Percentiles rank a stretch among this genome's conserved stretches.
phyloP scores from a whole-genome alignment of 2,329 filamentous ascomycete genomes.

The Penicillium italicum region DNA sequence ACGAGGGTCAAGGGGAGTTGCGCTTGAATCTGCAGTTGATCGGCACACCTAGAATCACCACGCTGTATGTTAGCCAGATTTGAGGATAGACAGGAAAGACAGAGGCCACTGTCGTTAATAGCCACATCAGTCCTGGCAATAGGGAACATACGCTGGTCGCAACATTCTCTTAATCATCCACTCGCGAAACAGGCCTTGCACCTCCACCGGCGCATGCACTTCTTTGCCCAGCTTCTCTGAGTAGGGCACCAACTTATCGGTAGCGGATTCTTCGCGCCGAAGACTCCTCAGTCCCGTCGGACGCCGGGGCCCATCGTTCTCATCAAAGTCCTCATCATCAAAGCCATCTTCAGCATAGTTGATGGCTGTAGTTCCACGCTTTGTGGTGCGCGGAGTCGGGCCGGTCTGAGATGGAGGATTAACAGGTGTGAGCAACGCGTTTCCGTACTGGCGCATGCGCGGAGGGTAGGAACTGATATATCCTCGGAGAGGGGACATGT shows the following conservation, averaged over 20 bases:
- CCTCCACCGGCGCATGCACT: conserved; percentile 68
- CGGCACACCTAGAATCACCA: conserved; percentile 45
- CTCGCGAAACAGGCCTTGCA: conserved; percentile 89
- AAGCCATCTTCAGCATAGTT: conserved; percentile 98
- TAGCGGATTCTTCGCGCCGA: conserved; percentile 68
- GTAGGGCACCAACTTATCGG: conserved; percentile 58
- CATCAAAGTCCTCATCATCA: conserved; percentile 65
- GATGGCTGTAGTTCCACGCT: conserved; percentile 91
- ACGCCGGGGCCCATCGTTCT: conserved; percentile 64
- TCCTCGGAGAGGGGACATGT: conserved; percentile 68
- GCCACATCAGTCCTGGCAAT: conserved; percentile 1
- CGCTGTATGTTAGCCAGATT: conserved; percentile 9
- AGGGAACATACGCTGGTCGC: conserved; percentile 42
- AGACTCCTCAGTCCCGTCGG: conserved; percentile 80
- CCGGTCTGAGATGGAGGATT: conserved; percentile 66
- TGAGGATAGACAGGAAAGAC: conserved; percentile 6
- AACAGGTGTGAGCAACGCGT: conserved; percentile 83
- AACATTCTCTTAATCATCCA: conserved; percentile 77
- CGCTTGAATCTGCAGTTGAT: conserved; percentile 62
- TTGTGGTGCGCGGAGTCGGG: conserved; percentile 77
- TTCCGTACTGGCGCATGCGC: conserved; percentile 83
- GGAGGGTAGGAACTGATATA: conserved; percentile 91
- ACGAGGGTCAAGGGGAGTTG: conserved; percentile 84
- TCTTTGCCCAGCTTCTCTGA: conserved; percentile 81
- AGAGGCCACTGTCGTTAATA: background rate